Evolutionary conservation across 1,284 basidiomycete genomes (phyloP).

Genomic region (Puccinia hordei): DNA sequence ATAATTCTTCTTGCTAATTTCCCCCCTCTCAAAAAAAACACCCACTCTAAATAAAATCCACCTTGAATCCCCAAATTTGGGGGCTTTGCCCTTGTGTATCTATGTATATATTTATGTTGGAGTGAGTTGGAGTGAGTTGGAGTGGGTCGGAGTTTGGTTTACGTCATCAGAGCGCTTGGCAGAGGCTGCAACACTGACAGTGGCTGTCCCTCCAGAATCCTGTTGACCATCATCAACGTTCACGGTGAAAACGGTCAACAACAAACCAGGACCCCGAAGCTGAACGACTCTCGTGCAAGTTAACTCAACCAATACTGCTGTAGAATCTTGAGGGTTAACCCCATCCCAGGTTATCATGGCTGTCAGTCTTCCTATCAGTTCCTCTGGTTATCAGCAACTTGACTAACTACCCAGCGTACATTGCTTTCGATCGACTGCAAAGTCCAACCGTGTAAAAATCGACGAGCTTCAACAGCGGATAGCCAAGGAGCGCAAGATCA

Average conservation of each 20-base stretch:
- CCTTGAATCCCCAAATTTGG: too few species aligned
- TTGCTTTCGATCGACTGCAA: constrained; percentile 39
- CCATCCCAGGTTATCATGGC: constrained; percentile 3
- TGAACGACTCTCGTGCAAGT: background rate
- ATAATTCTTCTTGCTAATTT: too few species aligned
- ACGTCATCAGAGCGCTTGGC: constrained; percentile 10
- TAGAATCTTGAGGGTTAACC: background rate
- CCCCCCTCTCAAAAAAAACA: too few species aligned
- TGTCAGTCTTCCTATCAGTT: background rate
- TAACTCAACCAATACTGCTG: background rate
- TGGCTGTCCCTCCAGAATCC: background rate
- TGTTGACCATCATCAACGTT: constrained; percentile 8
- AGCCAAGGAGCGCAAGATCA: constrained; percentile 85
- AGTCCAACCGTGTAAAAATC: constrained; percentile 75
- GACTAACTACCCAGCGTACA: background rate
- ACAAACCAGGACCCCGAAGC: background rate
- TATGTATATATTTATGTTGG: too few species aligned
- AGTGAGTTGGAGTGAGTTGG: constrained; percentile 2
- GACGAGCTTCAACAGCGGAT: constrained; percentile 86
- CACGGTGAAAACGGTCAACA: constrained; percentile 9
- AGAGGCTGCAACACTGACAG: background rate
- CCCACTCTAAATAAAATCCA: too few species aligned
- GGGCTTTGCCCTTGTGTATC: too few species aligned
- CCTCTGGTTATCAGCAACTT: too few species aligned
- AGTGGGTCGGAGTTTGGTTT: constrained; percentile 1